Evolutionary conservation across 2,329 filamentous ascomycete species (phyloP).

Genomic region (Neocucurbitaria cava): DNA sequence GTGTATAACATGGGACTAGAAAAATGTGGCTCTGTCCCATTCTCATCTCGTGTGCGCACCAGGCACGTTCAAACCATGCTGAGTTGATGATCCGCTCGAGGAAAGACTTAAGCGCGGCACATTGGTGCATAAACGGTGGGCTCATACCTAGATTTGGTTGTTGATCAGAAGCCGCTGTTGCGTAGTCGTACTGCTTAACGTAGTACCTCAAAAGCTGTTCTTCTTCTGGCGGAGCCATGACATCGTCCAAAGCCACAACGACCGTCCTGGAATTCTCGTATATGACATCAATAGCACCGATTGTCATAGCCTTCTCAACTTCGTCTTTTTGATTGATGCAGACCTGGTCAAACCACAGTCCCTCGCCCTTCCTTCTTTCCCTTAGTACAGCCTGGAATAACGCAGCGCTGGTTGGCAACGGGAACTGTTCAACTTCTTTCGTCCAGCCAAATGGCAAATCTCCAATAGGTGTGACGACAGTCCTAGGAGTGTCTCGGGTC

Average conservation of each 20-base stretch:
- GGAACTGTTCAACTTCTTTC: conserved; percentile 45
- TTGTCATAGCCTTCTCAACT: conserved; percentile 47
- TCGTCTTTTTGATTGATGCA: conserved; percentile 53
- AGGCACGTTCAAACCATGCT: conserved; percentile 54
- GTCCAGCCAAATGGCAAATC: conserved; percentile 46
- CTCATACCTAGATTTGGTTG: conserved; percentile 32
- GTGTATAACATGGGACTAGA: conserved; percentile 45
- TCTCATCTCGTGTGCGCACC: conserved; percentile 55
- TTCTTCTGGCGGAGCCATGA: conserved; percentile 45
- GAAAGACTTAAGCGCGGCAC: conserved; percentile 32
- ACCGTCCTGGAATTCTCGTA: conserved; percentile 52
- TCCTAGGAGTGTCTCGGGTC: conserved; percentile 32
- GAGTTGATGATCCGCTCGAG: conserved; percentile 49
- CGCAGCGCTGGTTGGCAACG: conserved; percentile 46
- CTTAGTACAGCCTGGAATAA: conserved; percentile 52
- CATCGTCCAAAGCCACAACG: conserved; percentile 52
- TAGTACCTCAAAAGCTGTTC: conserved; percentile 48
- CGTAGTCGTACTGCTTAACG: conserved; percentile 46
- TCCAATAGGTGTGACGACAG: conserved; percentile 30
- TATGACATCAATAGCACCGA: conserved; percentile 52
- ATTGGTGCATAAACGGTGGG: conserved; percentile 42
- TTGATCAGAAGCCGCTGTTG: conserved; percentile 23
- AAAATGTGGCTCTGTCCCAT: conserved; percentile 52
- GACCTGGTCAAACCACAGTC: conserved; percentile 56
- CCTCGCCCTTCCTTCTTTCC: conserved; percentile 48